Conservation (phyloP, 805 yeast genomes). For the Teunomyces panamensis region DNA sequence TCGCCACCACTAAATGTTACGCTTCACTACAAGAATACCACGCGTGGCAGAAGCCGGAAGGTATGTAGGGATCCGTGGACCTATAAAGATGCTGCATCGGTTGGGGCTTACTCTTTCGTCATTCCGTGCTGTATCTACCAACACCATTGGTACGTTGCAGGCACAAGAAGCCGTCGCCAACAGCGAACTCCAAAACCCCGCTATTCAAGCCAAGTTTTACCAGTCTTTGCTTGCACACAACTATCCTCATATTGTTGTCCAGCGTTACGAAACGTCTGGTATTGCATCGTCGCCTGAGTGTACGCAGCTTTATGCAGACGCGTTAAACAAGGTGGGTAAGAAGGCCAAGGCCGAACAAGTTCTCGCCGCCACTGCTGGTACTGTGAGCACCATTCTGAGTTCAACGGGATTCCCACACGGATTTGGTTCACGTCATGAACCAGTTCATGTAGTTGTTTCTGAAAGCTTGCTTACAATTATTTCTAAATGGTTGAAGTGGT, state of each 20-base stretch:
- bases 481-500: conserved; percentile 86
- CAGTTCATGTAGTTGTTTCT: conserved; percentile 89
- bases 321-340: conserved; percentile 75
- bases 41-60: neutral
- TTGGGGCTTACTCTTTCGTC: neutral
- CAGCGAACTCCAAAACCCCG: conserved; percentile 62
- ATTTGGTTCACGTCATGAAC: conserved; percentile 70
- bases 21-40: neutral
- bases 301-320: conserved; percentile 74
- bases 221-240: conserved; percentile 67
- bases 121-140: conserved; percentile 19
- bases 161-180: conserved; percentile 84
- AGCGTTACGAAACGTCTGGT: conserved; percentile 92
- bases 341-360: conserved; percentile 72
- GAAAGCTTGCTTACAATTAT: conserved; percentile 77
- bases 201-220: conserved; percentile 81
- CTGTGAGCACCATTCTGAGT: neutral
- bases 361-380: conserved; percentile 21
- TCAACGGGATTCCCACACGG: conserved; percentile 23
- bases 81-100: neutral
- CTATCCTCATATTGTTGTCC: conserved; percentile 95
- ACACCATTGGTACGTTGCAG: conserved; percentile 31
- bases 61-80: conserved; percentile 1
- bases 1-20: conserved; percentile 3
- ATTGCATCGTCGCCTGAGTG: conserved; percentile 81